Evolutionary conservation across 257 asterid species (phyloP).

Genomic region (Solanum ahanhuiri): DNA sequence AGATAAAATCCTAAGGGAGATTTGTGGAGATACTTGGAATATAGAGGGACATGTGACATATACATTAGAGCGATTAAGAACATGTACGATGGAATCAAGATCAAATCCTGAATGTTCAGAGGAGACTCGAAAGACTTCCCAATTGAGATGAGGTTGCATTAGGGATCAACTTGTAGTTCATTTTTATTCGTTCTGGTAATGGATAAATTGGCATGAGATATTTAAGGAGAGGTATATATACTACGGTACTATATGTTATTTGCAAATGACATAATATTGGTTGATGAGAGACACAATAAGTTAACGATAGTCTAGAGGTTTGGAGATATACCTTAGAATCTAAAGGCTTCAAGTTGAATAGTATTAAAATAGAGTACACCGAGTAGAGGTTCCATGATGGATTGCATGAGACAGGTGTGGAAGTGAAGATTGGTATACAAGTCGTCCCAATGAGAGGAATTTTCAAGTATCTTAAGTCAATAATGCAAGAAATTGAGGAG

Average conservation of each 20-base stretch:
- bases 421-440: background rate
- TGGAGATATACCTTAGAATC: background rate
- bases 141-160: background rate
- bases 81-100: background rate
- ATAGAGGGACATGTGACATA: background rate
- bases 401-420: background rate
- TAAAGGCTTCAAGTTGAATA: background rate
- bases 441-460: background rate
- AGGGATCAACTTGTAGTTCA: background rate
- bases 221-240: background rate
- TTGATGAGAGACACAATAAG: background rate
- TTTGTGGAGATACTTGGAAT: background rate
- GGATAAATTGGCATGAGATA: background rate
- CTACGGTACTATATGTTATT: background rate
- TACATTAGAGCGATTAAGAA: background rate
- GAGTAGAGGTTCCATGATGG: background rate
- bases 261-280: background rate
- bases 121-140: background rate
- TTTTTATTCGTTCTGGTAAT: background rate
- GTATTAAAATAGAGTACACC: background rate
- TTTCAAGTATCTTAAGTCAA: background rate
- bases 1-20: background rate
- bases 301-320: background rate
- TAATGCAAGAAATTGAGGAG: too few species aligned
- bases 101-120: rapidly evolving